Percentiles rank a stretch among this genome's conserved stretches.
phyloP scores from a whole-genome alignment of 75 land plant species.

The Picea glauca region DNA sequence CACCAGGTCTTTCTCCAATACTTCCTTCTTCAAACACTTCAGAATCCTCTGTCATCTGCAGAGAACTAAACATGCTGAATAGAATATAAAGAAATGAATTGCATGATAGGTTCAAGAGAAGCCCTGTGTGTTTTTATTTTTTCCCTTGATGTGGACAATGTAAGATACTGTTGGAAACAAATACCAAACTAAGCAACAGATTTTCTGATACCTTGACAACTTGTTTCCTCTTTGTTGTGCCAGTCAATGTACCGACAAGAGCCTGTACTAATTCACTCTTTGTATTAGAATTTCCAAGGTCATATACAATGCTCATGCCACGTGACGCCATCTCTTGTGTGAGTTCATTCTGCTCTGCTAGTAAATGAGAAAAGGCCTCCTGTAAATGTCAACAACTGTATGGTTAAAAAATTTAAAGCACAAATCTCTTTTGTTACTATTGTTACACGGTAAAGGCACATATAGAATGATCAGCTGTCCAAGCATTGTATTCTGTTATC shows the following conservation, averaged over 20 bases:
- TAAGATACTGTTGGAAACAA: background rate
- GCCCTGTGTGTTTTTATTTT: background rate
- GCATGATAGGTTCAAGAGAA: background rate
- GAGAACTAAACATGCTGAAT: constrained; percentile 4
- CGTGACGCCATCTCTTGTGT: constrained; percentile 98
- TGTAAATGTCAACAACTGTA: constrained; percentile 27
- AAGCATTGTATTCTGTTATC: too few relatives aligned
- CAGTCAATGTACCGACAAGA: constrained; percentile 85
- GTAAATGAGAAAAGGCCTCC: constrained; percentile 95
- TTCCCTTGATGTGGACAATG: background rate
- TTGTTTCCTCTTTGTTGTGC: constrained; percentile 91
- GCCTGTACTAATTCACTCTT: constrained; percentile 85
- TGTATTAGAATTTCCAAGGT: constrained; percentile 82
- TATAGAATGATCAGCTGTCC: too few relatives aligned
- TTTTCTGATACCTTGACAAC: constrained; percentile 61
- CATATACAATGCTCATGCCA: constrained; percentile 99
- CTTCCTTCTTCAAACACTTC: constrained; percentile 91
- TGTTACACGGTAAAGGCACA: too few relatives aligned
- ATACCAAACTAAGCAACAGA: background rate
- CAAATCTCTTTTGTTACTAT: too few relatives aligned
- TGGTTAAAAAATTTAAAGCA: too few relatives aligned
- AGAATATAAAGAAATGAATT: background rate
- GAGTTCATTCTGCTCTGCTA: constrained; percentile 95
- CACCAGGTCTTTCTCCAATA: constrained; percentile 79
- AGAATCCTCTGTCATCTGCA: constrained; percentile 83